phyloP scores from a whole-genome alignment of 139 green algal genomes.

The Closterium sp. region DNA sequence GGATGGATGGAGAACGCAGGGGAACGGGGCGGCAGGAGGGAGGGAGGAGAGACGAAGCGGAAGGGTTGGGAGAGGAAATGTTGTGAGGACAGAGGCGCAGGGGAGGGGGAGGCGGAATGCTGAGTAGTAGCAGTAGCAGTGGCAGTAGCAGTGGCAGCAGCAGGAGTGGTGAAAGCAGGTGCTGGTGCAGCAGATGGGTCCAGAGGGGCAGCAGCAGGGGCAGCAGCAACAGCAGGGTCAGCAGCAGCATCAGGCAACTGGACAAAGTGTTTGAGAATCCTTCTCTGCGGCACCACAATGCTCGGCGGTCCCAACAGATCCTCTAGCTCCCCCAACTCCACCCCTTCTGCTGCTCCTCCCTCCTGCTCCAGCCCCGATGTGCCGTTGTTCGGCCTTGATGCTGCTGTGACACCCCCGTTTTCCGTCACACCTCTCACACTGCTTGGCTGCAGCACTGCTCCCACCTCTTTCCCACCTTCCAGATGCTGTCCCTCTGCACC shows the following conservation, averaged over 20 bases:
- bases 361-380: too few species aligned
- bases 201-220: neutral
- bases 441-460: too few species aligned
- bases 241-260: neutral
- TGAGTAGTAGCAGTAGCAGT: too few species aligned
- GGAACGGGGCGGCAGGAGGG: neutral
- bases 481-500: too few species aligned
- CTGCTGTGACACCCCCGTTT: too few species aligned
- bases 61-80: neutral
- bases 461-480: too few species aligned
- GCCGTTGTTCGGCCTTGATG: too few species aligned
- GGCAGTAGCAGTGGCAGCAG: neutral
- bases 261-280: neutral
- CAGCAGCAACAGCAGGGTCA: too few species aligned
- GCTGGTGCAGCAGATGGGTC: neutral
- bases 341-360: neutral
- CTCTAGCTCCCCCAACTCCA: neutral
- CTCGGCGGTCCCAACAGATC: neutral
- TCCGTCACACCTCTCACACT: too few species aligned
- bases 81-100: neutral
- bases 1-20: neutral
- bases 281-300: neutral
- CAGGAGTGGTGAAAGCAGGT: neutral
- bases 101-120: neutral
- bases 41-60: neutral